A percentile compares a stretch with the other conserved stretches of the same genome.
Conservation (phyloP, 805 yeast genomes). For the Candida glaebosa region DNA sequence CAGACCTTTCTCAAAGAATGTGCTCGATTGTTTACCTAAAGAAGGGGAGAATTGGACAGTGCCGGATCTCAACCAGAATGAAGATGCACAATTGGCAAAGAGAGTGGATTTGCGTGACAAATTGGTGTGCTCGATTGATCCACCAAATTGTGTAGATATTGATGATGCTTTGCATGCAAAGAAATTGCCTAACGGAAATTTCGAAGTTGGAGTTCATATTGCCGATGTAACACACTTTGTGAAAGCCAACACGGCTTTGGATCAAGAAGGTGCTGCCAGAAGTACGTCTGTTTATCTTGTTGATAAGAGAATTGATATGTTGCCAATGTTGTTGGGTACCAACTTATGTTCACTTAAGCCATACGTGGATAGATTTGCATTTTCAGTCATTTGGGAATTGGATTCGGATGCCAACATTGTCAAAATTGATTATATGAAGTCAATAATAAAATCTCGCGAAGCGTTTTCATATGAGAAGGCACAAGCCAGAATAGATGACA, state of each 20-base stretch:
- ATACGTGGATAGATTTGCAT: conserved; percentile 92
- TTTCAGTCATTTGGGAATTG: conserved; percentile 93
- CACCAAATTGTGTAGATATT: conserved; percentile 97
- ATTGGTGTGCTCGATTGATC: conserved; percentile 92
- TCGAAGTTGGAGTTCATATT: conserved; percentile 97
- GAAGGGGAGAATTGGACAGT: conserved; percentile 95
- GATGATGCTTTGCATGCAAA: conserved; percentile 94
- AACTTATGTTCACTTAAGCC: conserved; percentile 94
- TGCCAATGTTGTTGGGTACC: conserved; percentile 92
- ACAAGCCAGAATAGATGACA: conserved; percentile 85
- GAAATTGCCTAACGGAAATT: conserved; percentile 83
- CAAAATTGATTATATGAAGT: conserved; percentile 73
- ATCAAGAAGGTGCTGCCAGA: conserved; percentile 93
- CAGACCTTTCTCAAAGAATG: conserved; percentile 90
- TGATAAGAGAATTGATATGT: conserved; percentile 98
- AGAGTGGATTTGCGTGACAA: conserved; percentile 86
- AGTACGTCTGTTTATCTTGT: conserved; percentile 97
- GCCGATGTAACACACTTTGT: conserved; percentile 99
- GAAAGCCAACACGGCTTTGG: conserved; percentile 86
- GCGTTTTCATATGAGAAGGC: conserved; percentile 96
- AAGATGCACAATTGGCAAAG: conserved; percentile 53
- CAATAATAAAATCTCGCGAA: conserved; percentile 85
- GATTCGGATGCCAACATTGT: conserved; percentile 84
- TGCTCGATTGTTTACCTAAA: conserved; percentile 83
- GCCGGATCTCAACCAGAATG: conserved; percentile 56